Conservation (phyloP, 2,329 filamentous ascomycete genomes). For the Trichoderma lentiforme region DNA sequence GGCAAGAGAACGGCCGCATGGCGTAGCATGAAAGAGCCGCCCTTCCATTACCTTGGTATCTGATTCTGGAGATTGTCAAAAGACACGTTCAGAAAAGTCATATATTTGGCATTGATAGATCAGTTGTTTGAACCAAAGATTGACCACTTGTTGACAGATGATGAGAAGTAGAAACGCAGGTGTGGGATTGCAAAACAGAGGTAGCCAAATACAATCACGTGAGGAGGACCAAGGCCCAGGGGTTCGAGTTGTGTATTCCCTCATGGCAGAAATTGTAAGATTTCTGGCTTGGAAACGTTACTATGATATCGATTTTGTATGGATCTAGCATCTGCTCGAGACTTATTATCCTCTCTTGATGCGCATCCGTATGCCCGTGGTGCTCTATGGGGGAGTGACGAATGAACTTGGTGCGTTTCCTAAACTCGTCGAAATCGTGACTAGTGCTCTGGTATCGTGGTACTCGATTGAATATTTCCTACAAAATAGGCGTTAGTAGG, state of each 20-base stretch:
- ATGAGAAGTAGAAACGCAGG: background rate
- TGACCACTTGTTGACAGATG: background rate
- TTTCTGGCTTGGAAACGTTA: background rate
- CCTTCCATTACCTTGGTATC: background rate
- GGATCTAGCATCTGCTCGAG: background rate
- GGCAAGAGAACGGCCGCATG: background rate
- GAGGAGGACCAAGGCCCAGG: background rate
- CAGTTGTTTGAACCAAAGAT: background rate
- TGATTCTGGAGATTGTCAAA: background rate
- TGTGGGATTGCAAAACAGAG: background rate
- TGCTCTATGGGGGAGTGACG: background rate
- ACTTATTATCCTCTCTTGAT: background rate
- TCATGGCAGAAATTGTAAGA: background rate
- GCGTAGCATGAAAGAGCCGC: no score
- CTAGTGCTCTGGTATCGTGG: background rate
- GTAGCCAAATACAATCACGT: background rate
- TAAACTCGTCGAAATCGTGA: background rate
- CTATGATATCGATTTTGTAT: background rate
- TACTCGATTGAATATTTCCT: background rate
- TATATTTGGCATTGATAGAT: background rate
- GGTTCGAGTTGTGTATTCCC: background rate
- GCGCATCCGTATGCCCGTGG: background rate
- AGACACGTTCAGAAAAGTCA: background rate
- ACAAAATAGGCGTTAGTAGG: background rate
- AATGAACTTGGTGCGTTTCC: background rate